A percentile compares a stretch with the other conserved stretches of the same genome.
Conservation (phyloP, 106 monocot species). For the Acorus gramineus region DNA sequence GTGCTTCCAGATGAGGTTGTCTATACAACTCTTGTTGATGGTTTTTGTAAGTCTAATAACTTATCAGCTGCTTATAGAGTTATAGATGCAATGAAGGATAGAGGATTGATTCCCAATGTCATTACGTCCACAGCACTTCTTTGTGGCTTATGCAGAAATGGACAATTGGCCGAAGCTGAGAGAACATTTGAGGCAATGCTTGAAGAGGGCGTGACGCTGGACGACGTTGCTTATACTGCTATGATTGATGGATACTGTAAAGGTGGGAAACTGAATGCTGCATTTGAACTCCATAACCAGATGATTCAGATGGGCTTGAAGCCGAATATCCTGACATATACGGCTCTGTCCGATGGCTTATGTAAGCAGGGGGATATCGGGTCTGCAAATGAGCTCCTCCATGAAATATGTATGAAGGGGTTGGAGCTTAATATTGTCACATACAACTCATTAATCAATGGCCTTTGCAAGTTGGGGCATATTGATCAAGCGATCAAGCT, state of each 20-base stretch:
- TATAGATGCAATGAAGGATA: conserved; percentile 56
- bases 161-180: conserved; percentile 45
- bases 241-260: conserved; percentile 81
- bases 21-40: conserved; percentile 70
- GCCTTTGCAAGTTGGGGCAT: conserved; percentile 84
- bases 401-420: conserved; percentile 66
- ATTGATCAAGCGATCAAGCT: conserved; percentile 73
- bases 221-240: conserved; percentile 63
- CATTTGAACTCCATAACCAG: conserved; percentile 61
- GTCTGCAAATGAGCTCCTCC: conserved; percentile 86
- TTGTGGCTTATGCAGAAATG: conserved; percentile 41
- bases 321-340: conserved; percentile 90
- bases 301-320: conserved; percentile 52
- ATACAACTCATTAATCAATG: conserved; percentile 91
- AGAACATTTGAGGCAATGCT: conserved; percentile 58
- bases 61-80: conserved; percentile 23
- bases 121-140: conserved; percentile 71
- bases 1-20: conserved; percentile 51
- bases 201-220: conserved; percentile 32
- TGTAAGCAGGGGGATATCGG: conserved; percentile 78
- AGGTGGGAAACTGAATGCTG: conserved; percentile 53
- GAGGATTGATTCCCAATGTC: conserved; percentile 36
- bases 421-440: conserved; percentile 58
- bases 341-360: conserved; percentile 84
- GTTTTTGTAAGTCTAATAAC: conserved; percentile 42